Evolutionary conservation across 2,329 filamentous ascomycete genomes (phyloP), one percentile per base, ranked within the genome.

Genomic region (Achaetomium macrosporum): DNA sequence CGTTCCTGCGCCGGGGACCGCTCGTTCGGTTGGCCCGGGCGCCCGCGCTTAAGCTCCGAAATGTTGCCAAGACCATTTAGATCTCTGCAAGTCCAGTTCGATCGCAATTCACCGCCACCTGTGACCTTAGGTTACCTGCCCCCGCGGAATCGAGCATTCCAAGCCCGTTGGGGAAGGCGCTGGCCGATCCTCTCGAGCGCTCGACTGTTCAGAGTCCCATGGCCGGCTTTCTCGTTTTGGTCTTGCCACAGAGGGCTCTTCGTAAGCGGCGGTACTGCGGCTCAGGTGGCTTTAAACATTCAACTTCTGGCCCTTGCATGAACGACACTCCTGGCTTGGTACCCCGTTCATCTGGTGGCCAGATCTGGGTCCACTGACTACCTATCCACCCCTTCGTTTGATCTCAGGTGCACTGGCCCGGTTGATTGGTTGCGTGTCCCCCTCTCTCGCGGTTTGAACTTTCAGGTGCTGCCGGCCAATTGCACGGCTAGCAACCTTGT

Each of bases 381-480:
- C 51, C 16, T 36, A 42, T 11, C 33, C 33, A 12, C 11, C 33
- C n/a, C 10, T 35, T 11, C 13, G 33, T 35, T 35, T 35, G 33
- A 11, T 4, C 11, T 35, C 13, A 11, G 33, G 17, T 42, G 17
- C 35, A 19, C 16, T 12, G 42, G 12, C 47, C 50, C 44, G 47
- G 54, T 59, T 39, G 45, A 20, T 47, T 42, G 42, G 44, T 37
- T 50, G 47, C 20, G 31, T 41, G 51, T 46, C 15, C 29, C 50
- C 40, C n/a, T 35, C 41, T 45, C 33, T 56, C 47, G 53, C 55
- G 57, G 60, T 62, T 57, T 59, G 60, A 57, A 39, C 42, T 16
- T 35, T 53, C 31, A 47, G 51, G 30, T 49, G 30, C 45, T 57
- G 46, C 20, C 53, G 54, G 33, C 61, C 59, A 60, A 54, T 61